Conservation (phyloP, 495 filamentous ascomycete species). For the Trichoderma gamsii region DNA sequence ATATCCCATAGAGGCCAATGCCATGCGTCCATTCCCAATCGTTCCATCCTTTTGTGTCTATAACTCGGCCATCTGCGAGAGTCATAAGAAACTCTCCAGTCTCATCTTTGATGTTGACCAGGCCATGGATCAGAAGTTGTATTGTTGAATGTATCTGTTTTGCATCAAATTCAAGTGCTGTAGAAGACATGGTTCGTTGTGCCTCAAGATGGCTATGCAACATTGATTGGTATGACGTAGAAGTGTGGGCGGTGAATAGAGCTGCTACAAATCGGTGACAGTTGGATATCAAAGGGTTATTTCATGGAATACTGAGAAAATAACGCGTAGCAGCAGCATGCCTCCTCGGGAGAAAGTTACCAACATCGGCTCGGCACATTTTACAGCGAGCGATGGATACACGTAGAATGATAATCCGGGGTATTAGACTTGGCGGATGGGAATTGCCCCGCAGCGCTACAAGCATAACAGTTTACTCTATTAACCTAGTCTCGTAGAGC, state of each 20-base stretch:
- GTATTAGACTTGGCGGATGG: neutral
- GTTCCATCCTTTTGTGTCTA: constrained; percentile 73
- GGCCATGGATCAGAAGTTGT: constrained; percentile 55
- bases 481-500: neutral
- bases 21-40: constrained; percentile 82
- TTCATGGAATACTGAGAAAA: neutral
- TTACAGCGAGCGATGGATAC: neutral
- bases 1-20: constrained; percentile 70
- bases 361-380: constrained; percentile 6
- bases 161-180: constrained; percentile 34
- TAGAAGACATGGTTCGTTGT: constrained; percentile 30
- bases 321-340: neutral
- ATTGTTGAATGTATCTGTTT: constrained; percentile 50
- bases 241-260: neutral
- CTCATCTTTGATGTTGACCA: constrained; percentile 64
- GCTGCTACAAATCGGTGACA: neutral
- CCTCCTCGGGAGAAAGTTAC: neutral
- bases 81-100: constrained; percentile 63
- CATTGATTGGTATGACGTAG: neutral
- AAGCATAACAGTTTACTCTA: neutral
- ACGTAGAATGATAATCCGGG: neutral
- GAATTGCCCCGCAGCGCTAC: neutral
- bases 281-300: neutral
- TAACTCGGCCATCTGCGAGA: constrained; percentile 61
- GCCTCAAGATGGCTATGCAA: neutral